Percentiles rank a stretch among this genome's conserved stretches.
Conservation (phyloP, 805 yeast genomes). For the Starmerella asiatica region DNA sequence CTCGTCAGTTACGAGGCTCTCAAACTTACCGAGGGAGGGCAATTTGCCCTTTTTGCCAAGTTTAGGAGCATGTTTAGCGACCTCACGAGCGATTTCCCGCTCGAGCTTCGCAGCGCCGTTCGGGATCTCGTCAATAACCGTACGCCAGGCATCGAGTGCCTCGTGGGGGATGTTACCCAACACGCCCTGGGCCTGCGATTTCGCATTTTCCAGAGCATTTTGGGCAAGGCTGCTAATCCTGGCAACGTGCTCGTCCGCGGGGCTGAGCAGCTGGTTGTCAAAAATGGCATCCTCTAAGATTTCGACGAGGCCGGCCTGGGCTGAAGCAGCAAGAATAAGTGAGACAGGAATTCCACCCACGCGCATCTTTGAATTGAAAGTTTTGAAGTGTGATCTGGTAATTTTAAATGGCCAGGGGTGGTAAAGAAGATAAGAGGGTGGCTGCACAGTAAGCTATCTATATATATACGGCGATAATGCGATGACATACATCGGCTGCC, state of each 20-base stretch:
- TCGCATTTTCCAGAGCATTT: conserved; percentile 23
- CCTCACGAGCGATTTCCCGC: conserved; percentile 16
- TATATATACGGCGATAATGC: background rate
- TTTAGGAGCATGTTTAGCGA: conserved; percentile 9
- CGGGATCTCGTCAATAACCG: conserved; percentile 23
- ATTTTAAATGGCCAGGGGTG: background rate
- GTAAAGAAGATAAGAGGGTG: background rate
- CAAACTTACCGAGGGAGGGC: conserved; percentile 10
- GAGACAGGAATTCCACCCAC: background rate
- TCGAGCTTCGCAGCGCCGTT: conserved; percentile 21
- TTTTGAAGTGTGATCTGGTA: background rate
- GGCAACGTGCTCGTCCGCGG: conserved; percentile 14
- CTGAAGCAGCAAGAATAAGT: conserved; percentile 14
- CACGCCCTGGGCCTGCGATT: conserved; percentile 13
- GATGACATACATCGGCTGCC: background rate
- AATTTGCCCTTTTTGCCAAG: conserved; percentile 3
- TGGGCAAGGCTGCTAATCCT: conserved; percentile 6
- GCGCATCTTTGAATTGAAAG: background rate
- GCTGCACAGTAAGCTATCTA: background rate
- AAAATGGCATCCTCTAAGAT: conserved; percentile 13
- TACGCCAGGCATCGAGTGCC: conserved; percentile 24
- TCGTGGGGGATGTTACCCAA: conserved; percentile 22
- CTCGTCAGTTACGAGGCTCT: conserved; percentile 11
- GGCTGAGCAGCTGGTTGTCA: conserved; percentile 8
- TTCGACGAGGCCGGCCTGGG: conserved; percentile 15